Evolutionary conservation across 1,139 yeast species (phyloP).

Genomic region (Taphrina confusa): DNA sequence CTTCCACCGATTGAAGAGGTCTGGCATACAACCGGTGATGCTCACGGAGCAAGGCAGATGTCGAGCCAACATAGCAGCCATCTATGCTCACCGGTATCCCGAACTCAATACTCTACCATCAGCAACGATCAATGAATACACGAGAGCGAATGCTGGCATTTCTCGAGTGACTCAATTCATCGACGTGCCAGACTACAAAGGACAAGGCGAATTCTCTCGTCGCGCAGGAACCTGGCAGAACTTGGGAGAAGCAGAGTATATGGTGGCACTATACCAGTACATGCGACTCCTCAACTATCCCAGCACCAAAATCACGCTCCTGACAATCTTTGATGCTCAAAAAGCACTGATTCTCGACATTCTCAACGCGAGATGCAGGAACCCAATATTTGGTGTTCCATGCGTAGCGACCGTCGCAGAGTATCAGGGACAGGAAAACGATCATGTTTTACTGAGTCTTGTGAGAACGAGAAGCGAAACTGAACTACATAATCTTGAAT

Average conservation of each 20-base stretch:
- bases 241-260: slow-evolving; percentile 59
- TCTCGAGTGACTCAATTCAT: slow-evolving; percentile 49
- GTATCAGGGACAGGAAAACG: slow-evolving; percentile 44
- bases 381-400: slow-evolving; percentile 45
- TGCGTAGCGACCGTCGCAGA: slow-evolving; percentile 44
- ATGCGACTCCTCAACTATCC: slow-evolving; percentile 56
- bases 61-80: slow-evolving; percentile 34
- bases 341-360: slow-evolving; percentile 45
- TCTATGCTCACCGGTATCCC: neutral
- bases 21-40: slow-evolving; percentile 42
- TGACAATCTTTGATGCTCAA: slow-evolving; percentile 52
- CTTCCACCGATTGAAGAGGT: slow-evolving; percentile 43
- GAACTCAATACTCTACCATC: neutral
- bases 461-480: slow-evolving; percentile 43
- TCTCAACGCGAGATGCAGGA: slow-evolving; percentile 42
- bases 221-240: slow-evolving; percentile 47
- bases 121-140: neutral
- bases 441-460: slow-evolving; percentile 46
- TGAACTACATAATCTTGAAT: slow-evolving; percentile 42
- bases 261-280: slow-evolving; percentile 54
- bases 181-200: slow-evolving; percentile 46
- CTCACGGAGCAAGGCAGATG: slow-evolving; percentile 44
- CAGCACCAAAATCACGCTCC: slow-evolving; percentile 49
- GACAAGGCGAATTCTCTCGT: slow-evolving; percentile 45
- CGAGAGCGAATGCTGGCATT: slow-evolving; percentile 52